Evolutionary conservation across 768 basidiomycete species (phyloP).

Genomic region (Collybia nuda): DNA sequence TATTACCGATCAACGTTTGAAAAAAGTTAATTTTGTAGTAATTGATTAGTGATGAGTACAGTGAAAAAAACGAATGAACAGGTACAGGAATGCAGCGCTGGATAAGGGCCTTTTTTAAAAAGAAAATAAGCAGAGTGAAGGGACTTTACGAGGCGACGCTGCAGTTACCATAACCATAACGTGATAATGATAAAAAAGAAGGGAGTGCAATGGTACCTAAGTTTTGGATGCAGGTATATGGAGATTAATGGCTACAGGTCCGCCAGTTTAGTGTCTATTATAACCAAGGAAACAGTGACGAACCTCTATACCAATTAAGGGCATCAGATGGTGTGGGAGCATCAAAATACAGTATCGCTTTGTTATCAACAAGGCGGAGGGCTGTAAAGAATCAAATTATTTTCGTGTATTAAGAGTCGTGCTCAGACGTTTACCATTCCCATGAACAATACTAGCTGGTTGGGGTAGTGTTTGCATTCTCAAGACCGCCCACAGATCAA

Average conservation of each 20-base stretch:
- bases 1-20: no score
- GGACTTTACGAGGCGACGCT: neutral
- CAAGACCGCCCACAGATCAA: slow-evolving; percentile 96
- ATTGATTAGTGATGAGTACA: slow-evolving; percentile 3
- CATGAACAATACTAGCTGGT: slow-evolving; percentile 87
- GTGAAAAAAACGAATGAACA: neutral
- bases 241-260: slow-evolving; percentile 73
- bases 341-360: slow-evolving; percentile 88
- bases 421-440: slow-evolving; percentile 54
- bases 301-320: slow-evolving; percentile 89
- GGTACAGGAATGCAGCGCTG: neutral
- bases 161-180: slow-evolving; percentile 1
- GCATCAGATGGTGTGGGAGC: slow-evolving; percentile 83
- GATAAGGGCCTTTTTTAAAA: neutral
- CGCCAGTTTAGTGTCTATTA: no score
- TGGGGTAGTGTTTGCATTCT: slow-evolving; percentile 93
- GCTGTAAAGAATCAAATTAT: slow-evolving; percentile 37
- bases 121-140: neutral
- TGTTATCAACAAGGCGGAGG: slow-evolving; percentile 87
- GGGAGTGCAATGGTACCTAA: slow-evolving; percentile 31
- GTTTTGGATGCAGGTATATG: slow-evolving; percentile 84
- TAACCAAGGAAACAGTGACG: slow-evolving; percentile 8
- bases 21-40: neutral
- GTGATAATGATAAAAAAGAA: slow-evolving; percentile 11
- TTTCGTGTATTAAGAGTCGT: neutral